These are phyloP conservation scores for Cryptococcus hybrid DNA, from an alignment of 1,284 basidiomycete genomes.

Conservation along the genomic window DNA sequence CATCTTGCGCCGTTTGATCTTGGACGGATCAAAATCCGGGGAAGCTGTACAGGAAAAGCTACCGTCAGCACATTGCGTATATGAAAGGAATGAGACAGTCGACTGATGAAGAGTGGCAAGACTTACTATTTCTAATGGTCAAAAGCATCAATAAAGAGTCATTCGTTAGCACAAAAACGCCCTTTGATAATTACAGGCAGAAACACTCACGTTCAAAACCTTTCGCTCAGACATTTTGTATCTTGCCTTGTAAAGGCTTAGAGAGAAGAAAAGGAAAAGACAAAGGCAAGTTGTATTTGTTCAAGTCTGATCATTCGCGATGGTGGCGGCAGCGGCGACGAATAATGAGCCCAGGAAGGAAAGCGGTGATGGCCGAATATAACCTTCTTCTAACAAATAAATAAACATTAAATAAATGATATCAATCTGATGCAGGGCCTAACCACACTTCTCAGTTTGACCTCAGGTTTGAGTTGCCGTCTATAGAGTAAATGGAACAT, in stretches of 20 bases:
- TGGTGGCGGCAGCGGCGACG: no score
- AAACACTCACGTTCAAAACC: constrained; percentile 64
- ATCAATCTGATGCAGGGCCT: no score
- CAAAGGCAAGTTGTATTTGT: neutral
- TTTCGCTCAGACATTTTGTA: constrained; percentile 81
- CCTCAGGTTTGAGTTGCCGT: no score
- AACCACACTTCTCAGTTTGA: no score
- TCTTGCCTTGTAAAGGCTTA: neutral
- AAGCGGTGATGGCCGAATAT: no score
- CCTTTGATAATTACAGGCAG: neutral
- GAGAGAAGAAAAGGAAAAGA: neutral
- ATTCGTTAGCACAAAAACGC: neutral
- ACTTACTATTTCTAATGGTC: constrained; percentile 24
- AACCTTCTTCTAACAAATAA: no score
- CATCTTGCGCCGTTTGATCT: constrained; percentile 81
- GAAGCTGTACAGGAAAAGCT: constrained; percentile 31
- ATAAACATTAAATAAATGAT: no score
- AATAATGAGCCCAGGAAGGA: no score
- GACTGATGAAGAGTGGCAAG: neutral
- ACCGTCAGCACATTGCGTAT: neutral
- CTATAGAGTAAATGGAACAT: no score
- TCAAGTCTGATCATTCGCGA: no score
- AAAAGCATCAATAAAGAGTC: neutral
- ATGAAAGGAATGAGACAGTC: neutral
- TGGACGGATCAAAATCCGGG: constrained; percentile 93